Base-by-base conservation (phyloP, 345 rosid species). In the Punica granatum region DNA sequence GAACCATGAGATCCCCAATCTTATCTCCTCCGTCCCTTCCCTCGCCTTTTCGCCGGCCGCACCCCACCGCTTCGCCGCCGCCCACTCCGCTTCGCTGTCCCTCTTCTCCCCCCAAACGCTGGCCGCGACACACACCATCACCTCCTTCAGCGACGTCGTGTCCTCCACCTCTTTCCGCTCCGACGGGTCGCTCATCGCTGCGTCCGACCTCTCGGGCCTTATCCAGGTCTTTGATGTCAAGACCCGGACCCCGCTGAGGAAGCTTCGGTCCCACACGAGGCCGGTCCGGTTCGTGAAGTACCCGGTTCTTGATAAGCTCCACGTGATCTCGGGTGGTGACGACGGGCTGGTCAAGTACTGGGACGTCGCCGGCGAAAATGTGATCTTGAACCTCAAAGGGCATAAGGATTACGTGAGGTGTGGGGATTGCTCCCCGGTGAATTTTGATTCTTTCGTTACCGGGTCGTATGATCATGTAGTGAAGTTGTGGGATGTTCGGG, bases 381-480 rank as follows among this genome's bases (percentile, higher is more conserved):
- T 85, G 66, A 72, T 91, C 3, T 70, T 77, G 70, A 81, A 94
- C 72, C 72, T 94, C 33, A 0, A 74, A 26, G 97, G 97, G 25
- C 99, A 94, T 64, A 91, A 83, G 75, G 99, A 94, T 72, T 94
- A 94, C 58, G 97, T 91, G 7, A 80, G 97, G 28, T 89, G 96
- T 48, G 92, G 97, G 18, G 99, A 89, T 70, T 89, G 86, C 76
- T 89, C 96, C 19, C 99, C 97, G 7, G 81, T 82, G 18, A 77
- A 74, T 65, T 76, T 70, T 0, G 89, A 88, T 58, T 74, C 85
- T 77, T 94, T 94, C 41, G 74, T 84, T 11, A 89, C 97, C 0
- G 99, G 99, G 23, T 91, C 99, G 39, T 94, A 94, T 54, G 99
- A 94, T 72, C 99, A 94, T 37, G 85, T 89, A 0, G 91, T 91